These are phyloP conservation scores for Mucor lusitanicus DNA, from an alignment of 371 early-diverging fungal species.

Conservation along the genomic window DNA sequence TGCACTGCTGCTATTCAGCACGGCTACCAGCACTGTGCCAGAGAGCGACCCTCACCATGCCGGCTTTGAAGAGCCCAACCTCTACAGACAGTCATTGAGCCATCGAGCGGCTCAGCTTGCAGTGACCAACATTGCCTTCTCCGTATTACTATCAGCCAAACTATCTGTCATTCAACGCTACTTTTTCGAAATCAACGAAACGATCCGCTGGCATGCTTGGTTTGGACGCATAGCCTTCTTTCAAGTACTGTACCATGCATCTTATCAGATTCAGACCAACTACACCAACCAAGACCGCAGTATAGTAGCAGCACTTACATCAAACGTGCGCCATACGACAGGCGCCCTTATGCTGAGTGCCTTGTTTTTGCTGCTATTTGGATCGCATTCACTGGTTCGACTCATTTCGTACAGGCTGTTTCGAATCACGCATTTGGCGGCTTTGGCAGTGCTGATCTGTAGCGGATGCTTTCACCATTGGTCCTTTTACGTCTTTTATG, in stretches of 20 bases:
- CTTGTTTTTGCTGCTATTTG: constrained; percentile 18
- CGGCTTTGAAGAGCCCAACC: constrained; percentile 3
- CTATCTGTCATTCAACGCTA: constrained; percentile 15
- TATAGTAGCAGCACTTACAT: constrained; percentile 13
- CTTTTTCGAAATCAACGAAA: constrained; percentile 13
- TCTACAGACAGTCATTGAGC: constrained; percentile 25
- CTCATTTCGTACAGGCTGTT: constrained; percentile 36
- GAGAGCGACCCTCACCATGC: background rate
- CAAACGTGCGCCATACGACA: constrained; percentile 29
- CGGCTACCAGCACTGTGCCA: background rate
- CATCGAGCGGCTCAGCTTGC: constrained; percentile 42
- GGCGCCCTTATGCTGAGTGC: constrained; percentile 23
- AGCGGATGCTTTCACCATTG: constrained; percentile 37
- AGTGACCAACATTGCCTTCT: constrained; percentile 28
- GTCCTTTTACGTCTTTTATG: constrained; percentile 37
- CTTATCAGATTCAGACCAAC: constrained; percentile 29
- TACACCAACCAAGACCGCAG: constrained; percentile 18
- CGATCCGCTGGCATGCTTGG: constrained; percentile 40
- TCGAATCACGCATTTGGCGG: constrained; percentile 29
- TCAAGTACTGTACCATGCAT: constrained; percentile 33
- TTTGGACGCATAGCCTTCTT: constrained; percentile 28
- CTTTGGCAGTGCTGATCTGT: constrained; percentile 21
- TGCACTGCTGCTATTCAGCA: background rate
- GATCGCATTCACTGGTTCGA: constrained; percentile 40
- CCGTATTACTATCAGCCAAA: constrained; percentile 36